Evolutionary conservation across 768 basidiomycete species (phyloP).

Genomic region (Russula vinacea): DNA sequence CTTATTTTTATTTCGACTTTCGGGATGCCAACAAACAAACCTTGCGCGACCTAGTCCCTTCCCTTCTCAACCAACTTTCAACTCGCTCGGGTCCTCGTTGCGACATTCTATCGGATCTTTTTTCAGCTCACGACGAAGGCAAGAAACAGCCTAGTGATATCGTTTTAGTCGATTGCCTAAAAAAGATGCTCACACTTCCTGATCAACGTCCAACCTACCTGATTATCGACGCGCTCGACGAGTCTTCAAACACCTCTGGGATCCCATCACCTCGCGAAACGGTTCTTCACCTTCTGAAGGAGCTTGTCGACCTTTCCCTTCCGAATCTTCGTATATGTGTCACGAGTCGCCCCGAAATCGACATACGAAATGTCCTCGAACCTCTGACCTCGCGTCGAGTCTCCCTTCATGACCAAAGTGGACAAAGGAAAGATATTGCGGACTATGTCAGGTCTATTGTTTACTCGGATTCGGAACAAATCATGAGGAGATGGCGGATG

Average conservation of each 20-base stretch:
- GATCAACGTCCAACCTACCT: constrained; percentile 2
- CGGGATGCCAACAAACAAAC: not conserved
- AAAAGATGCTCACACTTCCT: constrained; percentile 3
- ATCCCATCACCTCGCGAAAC: not conserved
- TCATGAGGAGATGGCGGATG: constrained; percentile 1
- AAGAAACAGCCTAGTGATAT: not conserved
- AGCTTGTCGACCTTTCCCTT: not conserved
- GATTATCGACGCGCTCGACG: constrained; percentile 11
- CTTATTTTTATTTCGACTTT: constrained; percentile 9
- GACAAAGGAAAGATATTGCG: constrained; percentile 4
- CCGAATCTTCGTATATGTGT: constrained; percentile 10
- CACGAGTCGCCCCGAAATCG: constrained; percentile 9
- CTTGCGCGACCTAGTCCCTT: not conserved
- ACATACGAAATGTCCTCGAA: constrained; percentile 1
- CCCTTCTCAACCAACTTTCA: constrained; percentile 13
- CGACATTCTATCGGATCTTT: not conserved
- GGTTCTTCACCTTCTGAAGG: constrained; percentile 1
- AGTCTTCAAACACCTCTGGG: not conserved
- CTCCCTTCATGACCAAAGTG: constrained; percentile 8
- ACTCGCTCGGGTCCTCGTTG: not conserved
- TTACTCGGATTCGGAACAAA: constrained; percentile 6
- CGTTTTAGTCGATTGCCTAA: not conserved
- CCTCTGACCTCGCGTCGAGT: not conserved
- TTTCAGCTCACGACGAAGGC: not conserved
- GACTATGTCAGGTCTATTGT: not conserved